Evolutionary conservation across 169 alveolate species (phyloP).

Genomic region (Plasmodium reichenowi): DNA sequence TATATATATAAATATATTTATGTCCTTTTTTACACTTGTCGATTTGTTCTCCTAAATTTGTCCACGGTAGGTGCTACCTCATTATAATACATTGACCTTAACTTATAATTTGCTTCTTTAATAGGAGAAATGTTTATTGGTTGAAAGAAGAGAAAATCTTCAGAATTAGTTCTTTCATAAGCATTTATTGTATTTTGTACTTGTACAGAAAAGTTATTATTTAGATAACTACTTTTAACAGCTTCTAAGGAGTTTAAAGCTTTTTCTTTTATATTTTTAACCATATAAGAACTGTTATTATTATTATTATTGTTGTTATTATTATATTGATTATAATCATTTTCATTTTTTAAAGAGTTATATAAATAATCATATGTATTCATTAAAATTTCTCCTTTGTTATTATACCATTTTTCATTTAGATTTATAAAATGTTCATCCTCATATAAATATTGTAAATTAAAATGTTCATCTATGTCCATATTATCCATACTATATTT

Average conservation of each 20-base stretch:
- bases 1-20: neutral
- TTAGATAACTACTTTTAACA: constrained; percentile 24
- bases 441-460: neutral
- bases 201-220: constrained; percentile 24
- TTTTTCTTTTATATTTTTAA: constrained; percentile 17
- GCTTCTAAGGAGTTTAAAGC: neutral
- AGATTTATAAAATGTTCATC: constrained; percentile 20
- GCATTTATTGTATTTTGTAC: constrained; percentile 25
- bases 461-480: neutral
- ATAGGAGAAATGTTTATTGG: constrained; percentile 34
- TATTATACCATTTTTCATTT: constrained; percentile 28
- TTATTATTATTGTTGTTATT: no score
- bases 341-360: neutral
- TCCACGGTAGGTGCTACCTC: neutral
- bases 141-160: constrained; percentile 27
- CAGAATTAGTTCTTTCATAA: constrained; percentile 16
- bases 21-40: neutral
- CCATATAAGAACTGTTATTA: neutral
- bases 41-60: no score
- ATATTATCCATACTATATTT: constrained; percentile 3
- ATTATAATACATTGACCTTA: constrained; percentile 34
- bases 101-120: constrained; percentile 6
- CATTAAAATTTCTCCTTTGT: constrained; percentile 24
- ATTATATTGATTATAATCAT: neutral
- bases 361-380: constrained; percentile 11